Base-by-base conservation (phyloP, 2,329 filamentous ascomycete species). In the Sclerotinia nivalis region DNA sequence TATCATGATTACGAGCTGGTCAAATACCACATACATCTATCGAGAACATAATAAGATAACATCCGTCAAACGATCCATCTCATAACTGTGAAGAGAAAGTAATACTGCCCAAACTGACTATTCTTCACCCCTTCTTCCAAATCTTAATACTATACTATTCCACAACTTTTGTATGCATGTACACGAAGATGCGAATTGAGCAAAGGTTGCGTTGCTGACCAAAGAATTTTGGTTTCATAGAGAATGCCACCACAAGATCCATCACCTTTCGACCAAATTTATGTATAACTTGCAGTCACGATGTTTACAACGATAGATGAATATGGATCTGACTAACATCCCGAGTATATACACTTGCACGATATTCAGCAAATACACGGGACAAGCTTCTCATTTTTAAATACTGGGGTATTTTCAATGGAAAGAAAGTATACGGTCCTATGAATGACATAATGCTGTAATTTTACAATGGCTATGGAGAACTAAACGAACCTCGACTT, bases 121-220 rank as follows among this genome's bases (percentile, higher is more conserved):
- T 15, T 15, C 3, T 40, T 1, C 25, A 8, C n/a, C 13, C 2
- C 25, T 28, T 2, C 13, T 8, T 3, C 25, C 18, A 8, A 15
- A 15, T 28, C 0, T 8, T 54, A 9, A 28, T 54, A 12, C 4
- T 9, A 22, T 10, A 15, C 1, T 28, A 25, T 25, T 50, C 12
- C 15, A 28, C 10, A 15, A 6, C 4, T 13, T 52, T 0, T 28
- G 12, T 6, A 52, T 6, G 6, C 0, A 25, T 6, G n/a, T 12
- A 25, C 55, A 15, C 12, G 4, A 40, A 58, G 34, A 15, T 28
- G 12, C 0, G 5, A 28, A 28, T 28, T 60, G 0, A 60, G 18
- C 12, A 22, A 8, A 6, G 2, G 25, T 13, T 12, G 5, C 18
- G 25, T 13, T 12, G 5, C 18, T 4, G 4, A 13, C 37, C 9